Evolutionary conservation across 129 eudicot species (phyloP), one percentile per base, ranked within the genome.

Genomic region (Deinandra increscens): DNA sequence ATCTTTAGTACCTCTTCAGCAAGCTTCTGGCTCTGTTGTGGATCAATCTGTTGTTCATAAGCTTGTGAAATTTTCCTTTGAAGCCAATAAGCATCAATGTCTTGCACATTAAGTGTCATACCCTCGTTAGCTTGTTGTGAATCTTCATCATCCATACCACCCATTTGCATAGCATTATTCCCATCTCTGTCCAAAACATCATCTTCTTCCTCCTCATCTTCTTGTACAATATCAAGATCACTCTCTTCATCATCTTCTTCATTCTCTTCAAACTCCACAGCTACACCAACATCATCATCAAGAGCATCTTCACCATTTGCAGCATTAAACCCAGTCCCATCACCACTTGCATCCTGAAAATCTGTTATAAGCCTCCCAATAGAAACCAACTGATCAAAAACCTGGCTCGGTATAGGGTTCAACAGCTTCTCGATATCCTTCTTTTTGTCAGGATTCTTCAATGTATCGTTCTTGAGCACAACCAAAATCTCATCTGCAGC

Each of bases 1-100:
- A 92, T 86, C 70, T 86, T 92, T 37, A 92, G 80, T 11, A 86
- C 89, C 81, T 92, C 96, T 71, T 92, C 98, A 12, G 98, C 96
- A 63, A 93, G 98, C 62, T 80, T 84, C 77, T 86, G 95, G 74
- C 98, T 86, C 81, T 87, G 95, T 55, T 93, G 98, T 5, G 98
- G 95, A 80, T 93, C 98, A 76, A 89, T 93, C 82, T 93, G 89
- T 72, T 86, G 85, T 46, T 86, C 98, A 78, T 88, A 92, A 37
- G 98, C 96, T 66, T 88, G 95, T 5, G 96, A 86, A 17, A 92
- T 88, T 80, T 88, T 92, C 80, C 98, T 84, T 69, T 92, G 98
- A 79, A 88, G 98, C 98, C 98, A 92, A 76, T 88, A 92, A 43
- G 96, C 98, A 88, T 92, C 98, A 64, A 92, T 83, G 48, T 92